Percentiles rank a stretch among this genome's conserved stretches.
Evolutionary conservation across 1,284 basidiomycete genomes (phyloP).

Genomic region (Pyrrhoderma noxium): DNA sequence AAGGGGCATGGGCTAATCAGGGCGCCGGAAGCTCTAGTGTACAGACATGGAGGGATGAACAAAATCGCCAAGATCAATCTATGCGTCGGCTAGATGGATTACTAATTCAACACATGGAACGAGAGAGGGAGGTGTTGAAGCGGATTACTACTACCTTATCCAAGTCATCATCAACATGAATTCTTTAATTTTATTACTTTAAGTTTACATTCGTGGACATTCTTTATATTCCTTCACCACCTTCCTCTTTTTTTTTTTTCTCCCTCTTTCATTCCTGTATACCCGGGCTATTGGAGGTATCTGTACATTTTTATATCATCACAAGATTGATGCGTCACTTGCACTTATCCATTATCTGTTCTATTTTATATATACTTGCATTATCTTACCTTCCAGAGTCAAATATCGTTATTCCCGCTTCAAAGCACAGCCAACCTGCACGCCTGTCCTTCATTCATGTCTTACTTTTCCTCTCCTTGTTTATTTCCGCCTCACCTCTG

Average conservation of each 20-base stretch:
- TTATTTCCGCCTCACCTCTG: slow-evolving; percentile 1
- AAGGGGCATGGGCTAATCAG: background rate
- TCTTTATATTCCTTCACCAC: background rate
- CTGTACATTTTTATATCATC: slow-evolving; percentile 9
- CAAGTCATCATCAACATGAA: slow-evolving; percentile 21
- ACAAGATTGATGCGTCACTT: background rate
- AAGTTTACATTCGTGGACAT: background rate
- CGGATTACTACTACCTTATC: slow-evolving; percentile 48
- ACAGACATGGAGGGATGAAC: slow-evolving; percentile 17
- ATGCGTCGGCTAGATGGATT: slow-evolving; percentile 62
- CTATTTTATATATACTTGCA: background rate
- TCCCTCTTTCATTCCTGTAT: slow-evolving; percentile 6
- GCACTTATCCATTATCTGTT: background rate
- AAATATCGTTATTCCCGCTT: slow-evolving; percentile 3
- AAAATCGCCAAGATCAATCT: slow-evolving; percentile 44
- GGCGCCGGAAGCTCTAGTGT: background rate
- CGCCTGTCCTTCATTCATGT: background rate
- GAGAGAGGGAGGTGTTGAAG: slow-evolving; percentile 61
- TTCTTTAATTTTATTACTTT: background rate
- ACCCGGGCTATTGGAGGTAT: slow-evolving; percentile 17
- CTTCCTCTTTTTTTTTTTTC: background rate
- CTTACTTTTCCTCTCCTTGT: background rate
- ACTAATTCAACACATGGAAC: slow-evolving; percentile 65
- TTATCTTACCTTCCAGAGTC: background rate
- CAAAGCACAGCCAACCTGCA: slow-evolving; percentile 2